Evolutionary conservation across 2,329 filamentous ascomycete species (phyloP).

Genomic region (Aureobasidium uvarum): DNA sequence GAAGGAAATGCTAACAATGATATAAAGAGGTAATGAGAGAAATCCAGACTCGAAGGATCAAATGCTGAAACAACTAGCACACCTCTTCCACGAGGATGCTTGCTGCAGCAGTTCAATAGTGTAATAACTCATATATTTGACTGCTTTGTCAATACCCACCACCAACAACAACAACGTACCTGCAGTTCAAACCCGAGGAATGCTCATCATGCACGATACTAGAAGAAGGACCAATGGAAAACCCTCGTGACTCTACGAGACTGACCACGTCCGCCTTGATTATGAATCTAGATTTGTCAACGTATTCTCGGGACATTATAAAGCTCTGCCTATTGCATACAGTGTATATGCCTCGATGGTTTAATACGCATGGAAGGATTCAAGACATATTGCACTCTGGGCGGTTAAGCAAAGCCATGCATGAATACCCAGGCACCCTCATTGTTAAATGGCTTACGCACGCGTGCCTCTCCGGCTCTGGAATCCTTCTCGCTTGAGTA

Average conservation of each 20-base stretch:
- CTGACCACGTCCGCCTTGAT: background rate
- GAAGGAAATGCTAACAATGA: background rate
- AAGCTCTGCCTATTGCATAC: background rate
- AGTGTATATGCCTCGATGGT: background rate
- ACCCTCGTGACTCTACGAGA: background rate
- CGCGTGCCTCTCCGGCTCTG: background rate
- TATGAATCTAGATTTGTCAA: no score
- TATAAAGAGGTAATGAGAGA: background rate
- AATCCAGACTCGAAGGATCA: background rate
- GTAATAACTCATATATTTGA: background rate
- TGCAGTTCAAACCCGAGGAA: background rate
- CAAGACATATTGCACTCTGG: background rate
- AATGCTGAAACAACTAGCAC: background rate
- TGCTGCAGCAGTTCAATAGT: background rate
- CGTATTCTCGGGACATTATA: no score
- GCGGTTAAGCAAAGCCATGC: background rate
- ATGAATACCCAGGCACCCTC: background rate
- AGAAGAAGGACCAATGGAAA: background rate
- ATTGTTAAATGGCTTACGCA: background rate
- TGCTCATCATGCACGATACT: background rate
- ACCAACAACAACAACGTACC: background rate
- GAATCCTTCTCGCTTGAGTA: conserved; percentile 2
- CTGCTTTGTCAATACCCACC: background rate
- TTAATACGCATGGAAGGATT: background rate
- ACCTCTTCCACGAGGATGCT: background rate